These are phyloP conservation scores for Xylaria castorea DNA, from an alignment of 495 filamentous ascomycete species.

Conservation along the genomic window DNA sequence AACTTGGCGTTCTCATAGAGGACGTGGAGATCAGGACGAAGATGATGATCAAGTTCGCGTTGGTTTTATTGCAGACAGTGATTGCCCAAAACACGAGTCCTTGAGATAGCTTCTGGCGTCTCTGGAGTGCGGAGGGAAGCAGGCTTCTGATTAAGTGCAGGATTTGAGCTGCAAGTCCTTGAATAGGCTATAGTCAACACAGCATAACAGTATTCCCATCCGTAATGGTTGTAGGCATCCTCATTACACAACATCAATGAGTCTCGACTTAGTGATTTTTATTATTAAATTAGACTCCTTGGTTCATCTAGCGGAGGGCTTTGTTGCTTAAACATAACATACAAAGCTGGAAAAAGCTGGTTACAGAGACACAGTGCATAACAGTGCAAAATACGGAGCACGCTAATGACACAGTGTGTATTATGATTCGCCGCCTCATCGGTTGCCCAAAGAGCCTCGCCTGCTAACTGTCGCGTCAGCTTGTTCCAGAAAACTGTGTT, in stretches of 20 bases:
- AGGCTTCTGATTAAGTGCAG: not conserved
- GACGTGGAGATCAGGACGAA: not conserved
- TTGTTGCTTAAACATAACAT: not conserved
- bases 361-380: not conserved
- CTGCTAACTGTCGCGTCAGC: not conserved
- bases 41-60: not conserved
- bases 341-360: not conserved
- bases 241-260: not conserved
- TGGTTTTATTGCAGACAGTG: not conserved
- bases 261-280: not conserved
- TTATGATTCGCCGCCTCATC: constrained; percentile 16
- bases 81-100: not conserved
- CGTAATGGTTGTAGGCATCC: not conserved
- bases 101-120: not conserved
- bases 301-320: not conserved
- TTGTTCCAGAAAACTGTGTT: constrained; percentile 7
- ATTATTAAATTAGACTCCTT: not conserved
- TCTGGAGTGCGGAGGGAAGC: not conserved
- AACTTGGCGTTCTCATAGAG: not conserved
- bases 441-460: constrained; percentile 12
- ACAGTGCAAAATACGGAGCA: not conserved
- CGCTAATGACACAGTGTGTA: not conserved
- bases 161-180: not conserved
- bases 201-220: not conserved
- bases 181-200: not conserved